Conservation (phyloP, 192 early-diverging fungal species). For the Gaertneriomyces sp. region DNA sequence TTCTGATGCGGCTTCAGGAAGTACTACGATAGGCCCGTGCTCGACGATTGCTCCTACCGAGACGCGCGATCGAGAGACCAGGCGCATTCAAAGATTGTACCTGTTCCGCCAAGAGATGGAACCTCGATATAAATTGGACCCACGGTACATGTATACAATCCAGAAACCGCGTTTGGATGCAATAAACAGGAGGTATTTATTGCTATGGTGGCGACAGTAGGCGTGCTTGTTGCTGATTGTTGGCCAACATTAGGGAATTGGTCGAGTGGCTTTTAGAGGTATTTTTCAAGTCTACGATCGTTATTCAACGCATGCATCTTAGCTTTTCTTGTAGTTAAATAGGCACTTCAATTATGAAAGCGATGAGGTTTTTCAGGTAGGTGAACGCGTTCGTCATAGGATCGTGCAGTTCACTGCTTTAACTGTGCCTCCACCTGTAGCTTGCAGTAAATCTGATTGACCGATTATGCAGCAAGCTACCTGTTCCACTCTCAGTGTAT, state of each 20-base stretch:
- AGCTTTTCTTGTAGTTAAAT: background rate
- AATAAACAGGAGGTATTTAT: background rate
- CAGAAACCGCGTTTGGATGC: background rate
- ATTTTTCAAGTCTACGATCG: background rate
- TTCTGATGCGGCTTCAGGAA: too few relatives aligned
- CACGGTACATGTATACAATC: background rate
- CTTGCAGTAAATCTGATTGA: conserved; percentile 23
- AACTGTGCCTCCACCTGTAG: background rate
- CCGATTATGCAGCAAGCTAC: conserved; percentile 10
- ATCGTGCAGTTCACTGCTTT: background rate
- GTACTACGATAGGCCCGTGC: too few relatives aligned
- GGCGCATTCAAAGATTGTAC: conserved; percentile 17
- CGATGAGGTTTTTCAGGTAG: conserved; percentile 25
- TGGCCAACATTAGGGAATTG: conserved; percentile 7
- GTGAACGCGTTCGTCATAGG: background rate
- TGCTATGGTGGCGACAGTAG: background rate
- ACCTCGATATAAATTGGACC: background rate
- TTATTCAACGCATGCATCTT: background rate
- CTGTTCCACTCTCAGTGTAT: conserved; percentile 4
- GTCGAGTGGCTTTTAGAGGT: conserved; percentile 26
- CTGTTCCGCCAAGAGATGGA: conserved; percentile 21
- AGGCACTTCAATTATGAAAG: background rate
- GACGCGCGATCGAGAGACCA: too few relatives aligned
- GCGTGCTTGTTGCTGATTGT: background rate
- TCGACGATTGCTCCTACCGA: too few relatives aligned